Conservation (phyloP, 257 asterid species). For the Solanum bukasovii region DNA sequence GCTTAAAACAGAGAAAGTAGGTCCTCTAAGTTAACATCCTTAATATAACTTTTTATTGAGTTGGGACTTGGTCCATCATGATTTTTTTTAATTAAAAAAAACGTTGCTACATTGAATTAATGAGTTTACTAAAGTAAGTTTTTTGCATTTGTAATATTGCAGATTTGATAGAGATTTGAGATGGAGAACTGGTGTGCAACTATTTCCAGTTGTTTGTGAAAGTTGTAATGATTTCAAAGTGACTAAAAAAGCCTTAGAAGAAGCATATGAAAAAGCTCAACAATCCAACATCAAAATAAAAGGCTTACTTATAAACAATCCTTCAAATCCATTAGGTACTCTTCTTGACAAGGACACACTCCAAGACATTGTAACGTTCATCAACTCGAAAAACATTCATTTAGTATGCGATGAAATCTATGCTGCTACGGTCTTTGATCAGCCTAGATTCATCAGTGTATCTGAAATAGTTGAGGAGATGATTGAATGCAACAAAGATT, state of each 20-base stretch:
- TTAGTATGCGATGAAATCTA: conserved; percentile 74
- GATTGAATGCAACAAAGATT: conserved; percentile 23
- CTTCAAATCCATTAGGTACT: conserved; percentile 84
- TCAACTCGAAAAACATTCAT: conserved; percentile 43
- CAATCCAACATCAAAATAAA: conserved; percentile 47
- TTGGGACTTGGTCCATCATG: background rate
- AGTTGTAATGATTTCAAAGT: conserved; percentile 56
- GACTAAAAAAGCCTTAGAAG: conserved; percentile 43
- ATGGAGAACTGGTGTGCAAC: conserved; percentile 66
- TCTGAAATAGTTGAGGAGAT: conserved; percentile 50
- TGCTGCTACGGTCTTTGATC: conserved; percentile 69
- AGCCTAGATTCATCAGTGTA: conserved; percentile 58
- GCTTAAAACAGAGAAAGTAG: background rate
- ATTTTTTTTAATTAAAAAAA: background rate
- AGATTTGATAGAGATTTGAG: conserved; percentile 76
- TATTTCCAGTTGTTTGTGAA: conserved; percentile 54
- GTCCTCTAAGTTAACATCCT: background rate
- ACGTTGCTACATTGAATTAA: background rate
- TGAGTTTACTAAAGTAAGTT: background rate
- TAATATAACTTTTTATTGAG: conserved; percentile 17
- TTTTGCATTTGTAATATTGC: conserved; percentile 1
- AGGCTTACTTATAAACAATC: conserved; percentile 67
- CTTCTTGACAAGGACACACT: conserved; percentile 45
- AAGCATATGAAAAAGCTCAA: conserved; percentile 49
- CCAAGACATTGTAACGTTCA: conserved; percentile 29